Conservation (phyloP, 2,329 filamentous ascomycete genomes). For the Dendryphion nanum region DNA sequence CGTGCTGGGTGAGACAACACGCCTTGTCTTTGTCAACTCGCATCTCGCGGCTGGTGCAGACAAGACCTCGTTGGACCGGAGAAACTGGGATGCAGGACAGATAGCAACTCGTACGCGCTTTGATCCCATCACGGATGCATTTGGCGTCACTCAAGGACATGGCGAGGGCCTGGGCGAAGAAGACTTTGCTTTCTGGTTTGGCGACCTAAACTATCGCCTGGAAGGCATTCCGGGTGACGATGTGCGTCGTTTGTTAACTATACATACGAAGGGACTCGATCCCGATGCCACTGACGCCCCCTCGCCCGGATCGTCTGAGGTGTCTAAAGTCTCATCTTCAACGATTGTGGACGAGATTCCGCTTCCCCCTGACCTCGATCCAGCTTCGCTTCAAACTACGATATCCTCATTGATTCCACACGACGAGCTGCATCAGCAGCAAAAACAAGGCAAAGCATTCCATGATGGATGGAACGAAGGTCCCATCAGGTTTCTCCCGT, state of each 20-base stretch:
- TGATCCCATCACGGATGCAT: slow-evolving; percentile 65
- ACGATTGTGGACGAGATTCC: slow-evolving; percentile 17
- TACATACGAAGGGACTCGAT: slow-evolving; percentile 75
- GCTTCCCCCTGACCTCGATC: slow-evolving; percentile 62
- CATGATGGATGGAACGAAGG: slow-evolving; percentile 93
- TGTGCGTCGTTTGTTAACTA: slow-evolving; percentile 76
- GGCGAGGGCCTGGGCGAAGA: slow-evolving; percentile 80
- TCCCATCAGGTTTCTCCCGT: slow-evolving; percentile 81
- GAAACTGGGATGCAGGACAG: slow-evolving; percentile 87
- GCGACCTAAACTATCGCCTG: slow-evolving; percentile 91
- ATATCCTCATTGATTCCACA: slow-evolving; percentile 83
- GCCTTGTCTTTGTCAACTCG: slow-evolving; percentile 85
- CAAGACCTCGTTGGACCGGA: slow-evolving; percentile 71
- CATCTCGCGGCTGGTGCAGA: slow-evolving; percentile 88
- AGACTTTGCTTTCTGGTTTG: slow-evolving; percentile 94
- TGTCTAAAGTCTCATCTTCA: slow-evolving; percentile 13
- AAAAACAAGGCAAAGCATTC: slow-evolving; percentile 74
- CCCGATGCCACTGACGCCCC: slow-evolving; percentile 12
- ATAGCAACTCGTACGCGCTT: slow-evolving; percentile 76
- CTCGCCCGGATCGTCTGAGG: slow-evolving; percentile 18
- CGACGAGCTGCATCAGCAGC: slow-evolving; percentile 77
- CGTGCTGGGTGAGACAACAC: slow-evolving; percentile 84
- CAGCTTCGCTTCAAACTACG: slow-evolving; percentile 83
- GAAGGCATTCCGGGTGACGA: slow-evolving; percentile 87
- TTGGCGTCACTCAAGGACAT: slow-evolving; percentile 56